Percentiles rank a stretch among this genome's conserved stretches.
phyloP scores from a whole-genome alignment of 257 asterid genomes.

The Leptodermis oblonga region DNA sequence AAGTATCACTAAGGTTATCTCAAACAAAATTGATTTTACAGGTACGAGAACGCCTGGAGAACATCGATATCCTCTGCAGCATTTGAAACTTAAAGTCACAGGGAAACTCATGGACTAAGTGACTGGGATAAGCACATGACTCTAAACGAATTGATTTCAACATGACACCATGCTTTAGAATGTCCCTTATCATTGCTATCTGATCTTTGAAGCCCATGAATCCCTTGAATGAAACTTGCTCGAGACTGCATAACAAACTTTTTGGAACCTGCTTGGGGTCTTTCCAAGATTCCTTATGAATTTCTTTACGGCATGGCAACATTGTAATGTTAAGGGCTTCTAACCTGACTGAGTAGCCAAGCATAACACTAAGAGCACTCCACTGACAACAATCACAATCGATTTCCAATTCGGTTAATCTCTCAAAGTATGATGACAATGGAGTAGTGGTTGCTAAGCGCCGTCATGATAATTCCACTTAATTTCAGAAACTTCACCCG shows the following conservation, averaged over 20 bases:
- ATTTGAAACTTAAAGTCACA: not conserved
- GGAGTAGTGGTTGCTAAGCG: not conserved
- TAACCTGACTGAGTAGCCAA: not conserved
- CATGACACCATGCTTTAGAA: no score
- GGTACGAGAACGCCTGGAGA: not conserved
- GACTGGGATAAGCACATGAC: not conserved
- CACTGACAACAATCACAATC: not conserved
- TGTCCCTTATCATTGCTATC: no score
- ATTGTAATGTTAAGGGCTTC: not conserved
- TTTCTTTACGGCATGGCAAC: no score
- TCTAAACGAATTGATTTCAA: conserved; percentile 3
- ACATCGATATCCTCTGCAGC: not conserved
- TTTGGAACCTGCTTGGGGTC: conserved; percentile 10
- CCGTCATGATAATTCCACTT: not conserved
- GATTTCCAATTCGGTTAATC: not conserved
- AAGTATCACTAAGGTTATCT: not conserved
- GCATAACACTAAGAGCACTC: not conserved
- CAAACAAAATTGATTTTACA: not conserved
- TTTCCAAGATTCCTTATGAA: conserved; percentile 12
- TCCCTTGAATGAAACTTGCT: not conserved
- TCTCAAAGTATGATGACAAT: not conserved
- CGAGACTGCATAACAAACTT: conserved; percentile 10
- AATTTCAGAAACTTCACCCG: not conserved
- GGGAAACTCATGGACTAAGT: no score
- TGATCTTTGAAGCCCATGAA: not conserved